Evolutionary conservation across 2,329 filamentous ascomycete genomes (phyloP), one percentile per base, ranked within the genome.

Genomic region (Aspergillus brasiliensis): DNA sequence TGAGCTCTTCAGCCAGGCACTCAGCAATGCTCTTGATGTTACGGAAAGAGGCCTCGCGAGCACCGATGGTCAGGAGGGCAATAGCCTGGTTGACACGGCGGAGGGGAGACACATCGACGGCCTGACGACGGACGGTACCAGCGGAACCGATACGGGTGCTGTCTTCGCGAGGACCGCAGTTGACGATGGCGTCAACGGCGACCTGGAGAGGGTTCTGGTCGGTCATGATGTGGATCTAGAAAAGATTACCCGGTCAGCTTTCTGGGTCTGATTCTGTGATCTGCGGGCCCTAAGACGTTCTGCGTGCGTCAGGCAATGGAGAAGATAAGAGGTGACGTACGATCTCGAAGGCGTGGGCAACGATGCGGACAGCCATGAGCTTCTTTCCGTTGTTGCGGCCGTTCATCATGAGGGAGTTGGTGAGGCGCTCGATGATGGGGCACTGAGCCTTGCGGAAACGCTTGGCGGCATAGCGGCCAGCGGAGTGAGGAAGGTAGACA

Each of bases 371-470:
- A 80, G 95, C 96, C 93, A 96, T 97, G 80, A 98, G 89, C 92
- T 99, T 99, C 91, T 99, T 99, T 84, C 95, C 95, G 91, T 97
- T 99, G 91, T 99, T 99, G 85, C 95, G 95, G 84, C 95, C 95
- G 90, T 99, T 97, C 94, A 98, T 98, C 96, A 99, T 99, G 81
- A 99, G 90, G 63, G 95, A 98, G 91, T 99, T 99, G 88, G 95
- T 99, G 76, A 99, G 90, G 82, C 95, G 94, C 91, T 99, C 95
- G 80, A 99, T 97, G 89, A 99, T 98, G 77, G 95, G 95, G 91
- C 95, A 99, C 88, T 98, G 96, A 81, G 96, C 95, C 90, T 99
- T 99, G 87, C 95, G 91, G 92, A 99, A 99, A 80, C 96, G 91
- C 92, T 99, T 99, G 84, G 90, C 88, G 80, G 95, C 95, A 88